Evolutionary conservation across 345 rosid species (phyloP).

Genomic region (Murraya paniculata): DNA sequence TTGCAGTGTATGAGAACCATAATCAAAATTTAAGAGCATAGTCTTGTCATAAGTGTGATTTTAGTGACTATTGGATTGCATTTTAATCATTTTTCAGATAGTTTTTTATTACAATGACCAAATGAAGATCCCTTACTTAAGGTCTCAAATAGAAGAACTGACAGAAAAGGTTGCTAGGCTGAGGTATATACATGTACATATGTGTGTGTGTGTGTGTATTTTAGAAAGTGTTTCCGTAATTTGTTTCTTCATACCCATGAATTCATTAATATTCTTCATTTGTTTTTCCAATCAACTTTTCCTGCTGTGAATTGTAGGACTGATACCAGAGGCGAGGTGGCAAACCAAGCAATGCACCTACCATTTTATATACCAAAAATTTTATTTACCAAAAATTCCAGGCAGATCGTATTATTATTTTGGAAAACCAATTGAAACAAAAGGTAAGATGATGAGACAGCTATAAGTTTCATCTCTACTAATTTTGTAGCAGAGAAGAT

Average conservation of each 20-base stretch:
- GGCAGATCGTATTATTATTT: conserved; percentile 49
- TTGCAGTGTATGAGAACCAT: neutral
- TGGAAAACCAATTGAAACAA: conserved; percentile 50
- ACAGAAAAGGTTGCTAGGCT: conserved; percentile 3
- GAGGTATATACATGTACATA: conserved; percentile 25
- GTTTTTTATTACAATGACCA: conserved; percentile 46
- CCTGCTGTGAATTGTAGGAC: conserved; percentile 20
- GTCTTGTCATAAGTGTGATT: too few relatives aligned
- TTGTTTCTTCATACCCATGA: neutral
- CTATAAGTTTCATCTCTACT: too few relatives aligned
- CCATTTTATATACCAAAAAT: conserved; percentile 41
- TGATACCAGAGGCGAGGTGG: conserved; percentile 38
- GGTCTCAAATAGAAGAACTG: conserved; percentile 22
- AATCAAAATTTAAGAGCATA: too few relatives aligned
- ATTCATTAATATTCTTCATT: neutral
- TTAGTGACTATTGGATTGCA: neutral
- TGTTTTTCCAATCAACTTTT: neutral
- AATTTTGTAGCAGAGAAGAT: too few relatives aligned
- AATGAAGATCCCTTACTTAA: conserved; percentile 42
- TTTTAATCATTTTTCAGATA: conserved; percentile 24
- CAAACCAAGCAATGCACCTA: conserved; percentile 30
- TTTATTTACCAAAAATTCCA: conserved; percentile 39
- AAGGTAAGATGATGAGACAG: conserved; percentile 17
- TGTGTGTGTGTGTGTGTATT: too few relatives aligned
- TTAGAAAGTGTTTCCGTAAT: neutral